Conservation (phyloP, 768 basidiomycete genomes). For the Boletus rufocinnamomeus region DNA sequence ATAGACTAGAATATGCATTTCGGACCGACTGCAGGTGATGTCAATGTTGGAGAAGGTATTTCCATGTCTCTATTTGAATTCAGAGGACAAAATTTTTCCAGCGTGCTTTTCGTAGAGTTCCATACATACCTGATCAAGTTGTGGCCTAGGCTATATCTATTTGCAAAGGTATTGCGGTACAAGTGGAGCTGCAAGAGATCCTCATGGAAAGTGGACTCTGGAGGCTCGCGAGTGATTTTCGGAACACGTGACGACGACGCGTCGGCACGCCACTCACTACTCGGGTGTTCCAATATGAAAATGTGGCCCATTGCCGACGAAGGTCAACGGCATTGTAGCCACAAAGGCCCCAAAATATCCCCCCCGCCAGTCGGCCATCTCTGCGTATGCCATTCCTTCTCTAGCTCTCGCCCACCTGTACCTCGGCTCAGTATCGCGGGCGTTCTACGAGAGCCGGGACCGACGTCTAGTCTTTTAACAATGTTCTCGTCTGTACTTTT, state of each 20-base stretch:
- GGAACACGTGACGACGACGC: constrained; percentile 31
- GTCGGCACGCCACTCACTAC: constrained; percentile 3
- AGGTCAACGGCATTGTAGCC: constrained; percentile 26
- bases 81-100: not conserved
- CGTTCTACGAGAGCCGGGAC: constrained; percentile 5
- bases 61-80: not conserved
- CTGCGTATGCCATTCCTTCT: constrained; percentile 7
- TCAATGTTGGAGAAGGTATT: not conserved
- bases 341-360: constrained; percentile 9
- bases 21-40: not conserved
- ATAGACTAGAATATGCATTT: not conserved
- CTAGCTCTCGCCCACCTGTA: constrained; percentile 1
- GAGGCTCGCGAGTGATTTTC: constrained; percentile 19
- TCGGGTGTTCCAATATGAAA: constrained; percentile 5
- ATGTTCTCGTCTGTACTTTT: constrained; percentile 17
- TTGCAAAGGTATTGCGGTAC: too few relatives aligned
- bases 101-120: too few relatives aligned
- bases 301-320: constrained; percentile 25
- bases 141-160: not conserved
- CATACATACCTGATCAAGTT: too few relatives aligned
- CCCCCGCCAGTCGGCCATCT: not conserved
- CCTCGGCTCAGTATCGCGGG: constrained; percentile 3
- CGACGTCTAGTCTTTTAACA: not conserved
- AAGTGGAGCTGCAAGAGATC: not conserved
- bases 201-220: not conserved